These are phyloP conservation scores for Botrytis elliptica DNA, from an alignment of 2,329 filamentous ascomycete species.

Conservation along the genomic window DNA sequence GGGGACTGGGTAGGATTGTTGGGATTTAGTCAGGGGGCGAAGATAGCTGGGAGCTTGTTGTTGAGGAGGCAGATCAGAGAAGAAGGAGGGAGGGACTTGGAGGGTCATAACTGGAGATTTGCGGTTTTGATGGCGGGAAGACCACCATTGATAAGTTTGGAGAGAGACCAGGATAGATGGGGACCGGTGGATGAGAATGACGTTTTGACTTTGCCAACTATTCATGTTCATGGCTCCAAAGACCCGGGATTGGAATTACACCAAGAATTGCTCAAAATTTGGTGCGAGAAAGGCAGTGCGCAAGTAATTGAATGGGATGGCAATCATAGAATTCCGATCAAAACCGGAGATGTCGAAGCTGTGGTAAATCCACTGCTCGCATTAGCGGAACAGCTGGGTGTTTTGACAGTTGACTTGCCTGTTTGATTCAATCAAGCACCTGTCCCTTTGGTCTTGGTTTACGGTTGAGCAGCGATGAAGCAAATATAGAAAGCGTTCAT, in stretches of 20 bases:
- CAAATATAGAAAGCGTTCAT: not conserved
- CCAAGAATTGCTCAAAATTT: constrained; percentile 54
- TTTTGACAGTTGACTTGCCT: constrained; percentile 13
- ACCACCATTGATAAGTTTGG: constrained; percentile 55
- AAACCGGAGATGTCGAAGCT: constrained; percentile 60
- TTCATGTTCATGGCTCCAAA: constrained; percentile 66
- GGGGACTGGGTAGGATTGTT: constrained; percentile 61
- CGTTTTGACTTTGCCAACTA: constrained; percentile 54
- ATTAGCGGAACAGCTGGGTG: constrained; percentile 12
- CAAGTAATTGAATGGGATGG: constrained; percentile 72
- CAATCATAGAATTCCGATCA: constrained; percentile 68
- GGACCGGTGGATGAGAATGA: constrained; percentile 42
- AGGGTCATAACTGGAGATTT: constrained; percentile 50
- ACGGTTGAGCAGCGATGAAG: not conserved
- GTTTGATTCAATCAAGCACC: not conserved
- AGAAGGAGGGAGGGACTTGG: constrained; percentile 13
- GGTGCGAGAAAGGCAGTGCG: constrained; percentile 55
- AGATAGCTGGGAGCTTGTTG: constrained; percentile 58
- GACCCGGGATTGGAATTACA: constrained; percentile 62
- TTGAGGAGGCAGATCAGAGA: constrained; percentile 54
- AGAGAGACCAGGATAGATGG: constrained; percentile 32
- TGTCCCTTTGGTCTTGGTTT: not conserved
- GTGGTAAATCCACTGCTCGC: constrained; percentile 50
- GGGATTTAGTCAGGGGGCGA: constrained; percentile 67
- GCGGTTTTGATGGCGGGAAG: constrained; percentile 62